phyloP scores from a whole-genome alignment of 2,329 filamentous ascomycete species.

The Microsporum audouinii region DNA sequence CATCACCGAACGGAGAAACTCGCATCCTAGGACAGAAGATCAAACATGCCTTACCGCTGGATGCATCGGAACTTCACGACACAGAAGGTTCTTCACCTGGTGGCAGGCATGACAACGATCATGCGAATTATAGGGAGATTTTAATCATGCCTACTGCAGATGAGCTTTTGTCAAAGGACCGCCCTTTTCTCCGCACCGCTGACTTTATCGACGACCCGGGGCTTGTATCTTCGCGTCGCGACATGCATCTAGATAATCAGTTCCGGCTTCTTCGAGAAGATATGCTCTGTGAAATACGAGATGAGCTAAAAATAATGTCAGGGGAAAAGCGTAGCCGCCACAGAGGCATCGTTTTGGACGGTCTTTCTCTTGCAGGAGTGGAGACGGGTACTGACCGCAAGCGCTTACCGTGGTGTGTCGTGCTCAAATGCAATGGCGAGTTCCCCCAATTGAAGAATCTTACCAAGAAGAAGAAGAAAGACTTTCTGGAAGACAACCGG shows the following conservation, averaged over 20 bases:
- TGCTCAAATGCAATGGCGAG: slow-evolving; percentile 36
- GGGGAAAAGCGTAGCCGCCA: slow-evolving; percentile 19
- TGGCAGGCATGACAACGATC: slow-evolving; percentile 42
- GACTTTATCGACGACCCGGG: slow-evolving; percentile 27
- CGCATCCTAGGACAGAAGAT: neutral
- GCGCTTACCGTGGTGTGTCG: slow-evolving; percentile 24
- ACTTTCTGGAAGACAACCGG: slow-evolving; percentile 19
- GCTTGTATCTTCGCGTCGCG: slow-evolving; percentile 29
- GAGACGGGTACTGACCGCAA: slow-evolving; percentile 14
- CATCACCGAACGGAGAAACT: slow-evolving; percentile 15
- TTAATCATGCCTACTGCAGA: slow-evolving; percentile 40
- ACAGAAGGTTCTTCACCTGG: slow-evolving; percentile 13
- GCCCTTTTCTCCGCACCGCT: slow-evolving; percentile 13
- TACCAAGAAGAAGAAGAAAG: slow-evolving; percentile 12
- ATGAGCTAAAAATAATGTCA: slow-evolving; percentile 34
- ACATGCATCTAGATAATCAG: slow-evolving; percentile 43
- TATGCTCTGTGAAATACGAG: slow-evolving; percentile 43
- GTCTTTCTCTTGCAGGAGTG: slow-evolving; percentile 15
- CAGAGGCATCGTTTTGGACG: slow-evolving; percentile 26
- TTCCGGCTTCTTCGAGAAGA: slow-evolving; percentile 49
- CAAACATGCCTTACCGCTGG: neutral
- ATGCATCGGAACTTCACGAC: neutral
- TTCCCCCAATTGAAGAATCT: slow-evolving; percentile 35
- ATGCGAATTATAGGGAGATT: slow-evolving; percentile 37
- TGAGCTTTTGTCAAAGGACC: slow-evolving; percentile 32